Percentiles rank a stretch among this genome's conserved stretches.
These are phyloP conservation scores for Magnolia sinica DNA, from an alignment of 164 flowering plant species.

Conservation along the genomic window DNA sequence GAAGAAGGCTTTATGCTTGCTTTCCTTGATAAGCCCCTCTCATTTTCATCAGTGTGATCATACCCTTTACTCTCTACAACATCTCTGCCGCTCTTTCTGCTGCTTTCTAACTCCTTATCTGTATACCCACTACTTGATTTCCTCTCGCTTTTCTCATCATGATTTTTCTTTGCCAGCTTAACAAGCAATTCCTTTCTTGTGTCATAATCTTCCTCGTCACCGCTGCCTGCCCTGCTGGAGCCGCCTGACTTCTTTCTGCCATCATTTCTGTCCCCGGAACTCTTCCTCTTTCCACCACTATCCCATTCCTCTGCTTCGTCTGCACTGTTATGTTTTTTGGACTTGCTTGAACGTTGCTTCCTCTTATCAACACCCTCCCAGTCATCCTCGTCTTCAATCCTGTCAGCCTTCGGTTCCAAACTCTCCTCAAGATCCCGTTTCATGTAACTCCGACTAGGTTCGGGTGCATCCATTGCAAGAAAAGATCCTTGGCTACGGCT, in stretches of 20 bases:
- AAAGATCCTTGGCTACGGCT: neutral
- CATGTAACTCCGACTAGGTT: constrained; percentile 38
- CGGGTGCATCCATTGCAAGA: constrained; percentile 58
- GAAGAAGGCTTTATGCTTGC: constrained; percentile 39
- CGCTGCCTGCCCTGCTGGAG: constrained; percentile 52
- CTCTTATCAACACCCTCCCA: constrained; percentile 72
- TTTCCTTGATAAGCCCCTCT: constrained; percentile 41
- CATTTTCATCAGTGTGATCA: constrained; percentile 47
- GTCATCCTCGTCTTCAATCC: constrained; percentile 62
- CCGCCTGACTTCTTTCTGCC: constrained; percentile 58
- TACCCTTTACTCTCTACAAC: constrained; percentile 49
- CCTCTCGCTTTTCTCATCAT: constrained; percentile 72
- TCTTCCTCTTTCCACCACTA: constrained; percentile 53
- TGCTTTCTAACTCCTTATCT: constrained; percentile 64
- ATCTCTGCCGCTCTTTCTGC: constrained; percentile 47
- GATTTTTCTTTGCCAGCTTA: constrained; percentile 62
- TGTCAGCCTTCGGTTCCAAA: constrained; percentile 47
- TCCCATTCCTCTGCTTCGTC: constrained; percentile 64
- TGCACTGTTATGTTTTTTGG: constrained; percentile 49
- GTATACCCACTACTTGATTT: constrained; percentile 68
- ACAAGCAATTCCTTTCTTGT: constrained; percentile 49
- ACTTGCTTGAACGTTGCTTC: constrained; percentile 68
- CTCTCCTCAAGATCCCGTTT: constrained; percentile 52
- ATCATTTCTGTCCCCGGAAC: constrained; percentile 56
- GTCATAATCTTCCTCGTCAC: constrained; percentile 73